These are phyloP conservation scores for Filosporella fistucella DNA, from an alignment of 495 filamentous ascomycete species.

Conservation along the genomic window DNA sequence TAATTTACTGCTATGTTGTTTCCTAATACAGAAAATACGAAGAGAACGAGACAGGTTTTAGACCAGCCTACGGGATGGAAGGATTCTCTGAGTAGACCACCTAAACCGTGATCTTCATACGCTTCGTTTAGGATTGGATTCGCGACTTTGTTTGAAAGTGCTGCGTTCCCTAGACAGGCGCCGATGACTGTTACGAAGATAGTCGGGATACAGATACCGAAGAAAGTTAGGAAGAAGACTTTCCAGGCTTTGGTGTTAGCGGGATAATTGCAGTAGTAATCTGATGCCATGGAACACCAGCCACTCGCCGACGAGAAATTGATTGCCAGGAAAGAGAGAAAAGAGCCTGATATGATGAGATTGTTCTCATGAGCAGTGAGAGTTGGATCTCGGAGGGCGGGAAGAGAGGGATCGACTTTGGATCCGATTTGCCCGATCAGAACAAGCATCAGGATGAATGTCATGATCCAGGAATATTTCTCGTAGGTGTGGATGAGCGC, in stretches of 20 bases:
- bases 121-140: conserved; percentile 20
- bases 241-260: conserved; percentile 47
- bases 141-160: conserved; percentile 44
- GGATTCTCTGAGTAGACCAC: conserved; percentile 49
- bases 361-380: conserved; percentile 21
- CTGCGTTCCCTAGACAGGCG: conserved; percentile 44
- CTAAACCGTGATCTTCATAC: conserved; percentile 51
- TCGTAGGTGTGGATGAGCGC: conserved; percentile 54
- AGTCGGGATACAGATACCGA: conserved; percentile 49
- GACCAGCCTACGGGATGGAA: conserved; percentile 53
- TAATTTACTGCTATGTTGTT: conserved; percentile 42
- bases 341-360: conserved; percentile 34
- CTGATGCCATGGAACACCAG: conserved; percentile 55
- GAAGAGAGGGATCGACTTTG: conserved; percentile 38
- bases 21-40: conserved; percentile 45
- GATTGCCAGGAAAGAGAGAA: conserved; percentile 49
- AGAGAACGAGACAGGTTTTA: conserved; percentile 52
- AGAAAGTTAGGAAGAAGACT: conserved; percentile 45
- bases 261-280: conserved; percentile 64
- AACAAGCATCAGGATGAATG: conserved; percentile 45
- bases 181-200: conserved; percentile 52
- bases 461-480: conserved; percentile 56
- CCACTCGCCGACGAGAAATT: conserved; percentile 55
- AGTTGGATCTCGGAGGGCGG: conserved; percentile 34
- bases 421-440: conserved; percentile 41